phyloP scores from a whole-genome alignment of 768 basidiomycete genomes.

The Sarcodon sp. region DNA sequence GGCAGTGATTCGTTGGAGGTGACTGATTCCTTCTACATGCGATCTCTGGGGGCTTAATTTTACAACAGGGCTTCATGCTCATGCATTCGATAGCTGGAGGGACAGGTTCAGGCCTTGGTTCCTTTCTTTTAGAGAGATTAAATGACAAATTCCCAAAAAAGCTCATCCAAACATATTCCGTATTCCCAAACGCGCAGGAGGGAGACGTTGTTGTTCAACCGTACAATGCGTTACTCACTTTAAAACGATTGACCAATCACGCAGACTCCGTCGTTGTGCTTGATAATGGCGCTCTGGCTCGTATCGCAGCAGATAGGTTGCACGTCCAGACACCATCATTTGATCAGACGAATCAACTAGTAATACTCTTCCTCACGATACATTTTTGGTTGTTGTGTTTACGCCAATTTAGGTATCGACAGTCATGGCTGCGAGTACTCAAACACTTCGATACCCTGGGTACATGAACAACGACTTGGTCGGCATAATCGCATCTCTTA shows the following conservation, averaged over 20 bases:
- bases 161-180: conserved; percentile 97
- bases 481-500: conserved; percentile 91
- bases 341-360: conserved; percentile 87
- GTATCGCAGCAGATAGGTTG: conserved; percentile 87
- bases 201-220: conserved; percentile 98
- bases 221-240: conserved; percentile 88
- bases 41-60: not conserved
- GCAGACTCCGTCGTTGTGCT: conserved; percentile 97
- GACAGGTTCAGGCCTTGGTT: conserved; percentile 95
- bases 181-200: conserved; percentile 90
- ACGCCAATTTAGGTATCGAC: conserved; percentile 63
- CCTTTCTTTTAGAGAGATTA: conserved; percentile 91
- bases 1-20: conserved; percentile 96
- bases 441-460: conserved; percentile 92
- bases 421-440: conserved; percentile 95
- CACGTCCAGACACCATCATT: conserved; percentile 82
- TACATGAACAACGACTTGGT: conserved; percentile 99
- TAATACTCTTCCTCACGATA: conserved; percentile 19
- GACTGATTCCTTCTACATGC: conserved; percentile 8
- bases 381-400: not conserved
- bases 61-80: conserved; percentile 88
- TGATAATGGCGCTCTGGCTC: conserved; percentile 87
- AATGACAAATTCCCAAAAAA: conserved; percentile 99
- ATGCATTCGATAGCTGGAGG: conserved; percentile 99
- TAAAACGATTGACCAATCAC: conserved; percentile 90